Base-by-base conservation (phyloP, 768 basidiomycete genomes). In the Psilocybe cubensis region DNA sequence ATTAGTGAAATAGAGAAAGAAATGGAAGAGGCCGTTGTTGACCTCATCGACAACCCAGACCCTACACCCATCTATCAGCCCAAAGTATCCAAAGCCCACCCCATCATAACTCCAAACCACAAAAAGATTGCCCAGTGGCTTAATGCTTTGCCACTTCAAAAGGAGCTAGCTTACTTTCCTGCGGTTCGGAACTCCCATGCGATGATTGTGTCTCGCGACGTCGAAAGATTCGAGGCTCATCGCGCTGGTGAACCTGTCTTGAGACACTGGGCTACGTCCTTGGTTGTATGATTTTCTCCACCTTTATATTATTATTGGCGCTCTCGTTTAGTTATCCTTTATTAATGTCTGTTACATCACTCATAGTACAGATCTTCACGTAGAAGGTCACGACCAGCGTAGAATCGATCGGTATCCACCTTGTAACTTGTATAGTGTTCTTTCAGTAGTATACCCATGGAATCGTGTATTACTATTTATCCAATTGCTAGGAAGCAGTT, bases 81-180 rank as follows among this genome's bases (percentile, higher is more conserved):
- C 10, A 31, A 64, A 49, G 54, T 62, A 8, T 63, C 64, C 18
- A 62, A 66, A 20, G 72, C 68, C 35, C 79, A 80, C 54, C 81
- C 80, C 21, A 70, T 81, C 25, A 73, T 92, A 23, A 82, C 81
- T 17, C 74, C 82, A 1, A 66, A 78, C 10, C 92, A 94, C 66
- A 77, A 70, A 14, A 76, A 73, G 56, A 85, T 89, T 29, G 82
- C 82, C 4, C 72, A 71, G 5, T 80, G 76, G 69, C 75, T 94
- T 35, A 93, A 93, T 69, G 75, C 74, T 41, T 79, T 94, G 10
- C 89, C 90, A 0, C 66, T 94, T 45, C 79, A 84, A 75, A 94
- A 93, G 72, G 82, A 89, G 62, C 69, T 82, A 18, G 88, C 82
- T 18, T 91, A 83, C 66, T 86, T 93, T 62, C 72, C 77, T 18